Conservation (phyloP, 164 flowering plant species). For the Vitis cinerea region DNA sequence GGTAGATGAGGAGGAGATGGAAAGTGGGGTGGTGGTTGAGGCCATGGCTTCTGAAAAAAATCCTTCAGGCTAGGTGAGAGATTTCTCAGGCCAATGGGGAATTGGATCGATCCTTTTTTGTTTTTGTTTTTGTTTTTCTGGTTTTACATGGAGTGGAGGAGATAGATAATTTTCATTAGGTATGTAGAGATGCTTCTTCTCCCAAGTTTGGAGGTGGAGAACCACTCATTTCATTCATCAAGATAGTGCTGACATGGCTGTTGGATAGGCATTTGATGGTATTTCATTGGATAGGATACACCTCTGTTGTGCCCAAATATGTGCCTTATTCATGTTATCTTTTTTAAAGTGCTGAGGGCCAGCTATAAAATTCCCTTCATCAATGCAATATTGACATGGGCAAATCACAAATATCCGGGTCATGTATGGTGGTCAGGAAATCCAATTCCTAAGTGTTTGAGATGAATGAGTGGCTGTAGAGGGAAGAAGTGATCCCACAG, state of each 20-base stretch:
- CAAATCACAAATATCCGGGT: no score
- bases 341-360: background rate
- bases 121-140: background rate
- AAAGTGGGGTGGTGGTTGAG: constrained; percentile 42
- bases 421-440: no score
- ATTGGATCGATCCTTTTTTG: background rate
- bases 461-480: no score
- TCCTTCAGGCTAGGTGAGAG: background rate
- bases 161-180: constrained; percentile 6
- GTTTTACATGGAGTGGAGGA: background rate
- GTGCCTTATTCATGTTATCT: constrained; percentile 4
- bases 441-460: no score
- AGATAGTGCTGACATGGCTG: constrained; percentile 36
- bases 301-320: constrained; percentile 2
- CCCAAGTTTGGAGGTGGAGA: constrained; percentile 9
- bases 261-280: constrained; percentile 34
- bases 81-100: constrained; percentile 1
- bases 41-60: constrained; percentile 30
- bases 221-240: constrained; percentile 28
- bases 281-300: constrained; percentile 19
- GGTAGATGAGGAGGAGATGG: constrained; percentile 54
- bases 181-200: constrained; percentile 19
- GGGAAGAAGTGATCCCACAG: no score
- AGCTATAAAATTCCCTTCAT: no score
- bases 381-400: no score